Percentiles rank a stretch among this genome's conserved stretches.
Conservation (phyloP, 345 rosid genomes). For the Triadica sebifera region DNA sequence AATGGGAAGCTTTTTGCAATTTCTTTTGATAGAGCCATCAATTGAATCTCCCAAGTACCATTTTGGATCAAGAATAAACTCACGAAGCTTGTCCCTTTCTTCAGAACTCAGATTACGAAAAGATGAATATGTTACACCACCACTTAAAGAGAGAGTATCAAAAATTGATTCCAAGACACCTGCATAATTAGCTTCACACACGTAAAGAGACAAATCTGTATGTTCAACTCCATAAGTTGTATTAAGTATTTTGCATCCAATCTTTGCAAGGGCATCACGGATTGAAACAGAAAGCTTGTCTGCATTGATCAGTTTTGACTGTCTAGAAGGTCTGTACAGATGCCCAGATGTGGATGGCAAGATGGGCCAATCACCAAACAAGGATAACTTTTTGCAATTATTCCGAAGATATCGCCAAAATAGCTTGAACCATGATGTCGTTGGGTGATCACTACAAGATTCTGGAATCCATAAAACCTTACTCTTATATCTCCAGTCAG, state of each 20-base stretch:
- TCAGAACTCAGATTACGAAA: slow-evolving; percentile 48
- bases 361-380: slow-evolving; percentile 90
- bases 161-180: slow-evolving; percentile 74
- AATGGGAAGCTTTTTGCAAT: slow-evolving; percentile 69
- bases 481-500: slow-evolving; percentile 70
- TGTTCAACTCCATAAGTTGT: slow-evolving; percentile 56
- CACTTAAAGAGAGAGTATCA: slow-evolving; percentile 51
- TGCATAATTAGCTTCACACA: slow-evolving; percentile 52
- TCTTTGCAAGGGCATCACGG: slow-evolving; percentile 57
- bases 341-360: slow-evolving; percentile 80
- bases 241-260: slow-evolving; percentile 83
- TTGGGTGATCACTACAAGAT: slow-evolving; percentile 55
- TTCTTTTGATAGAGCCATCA: slow-evolving; percentile 49
- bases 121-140: slow-evolving; percentile 32
- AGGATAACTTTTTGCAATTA: slow-evolving; percentile 56
- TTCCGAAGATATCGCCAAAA: slow-evolving; percentile 77
- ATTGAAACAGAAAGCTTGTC: slow-evolving; percentile 61
- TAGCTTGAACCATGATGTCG: slow-evolving; percentile 74
- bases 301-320: slow-evolving; percentile 66
- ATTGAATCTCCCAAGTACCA: slow-evolving; percentile 64
- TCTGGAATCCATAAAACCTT: slow-evolving; percentile 73
- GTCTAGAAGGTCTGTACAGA: slow-evolving; percentile 64
- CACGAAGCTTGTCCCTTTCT: slow-evolving; percentile 78
- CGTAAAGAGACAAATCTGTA: slow-evolving; percentile 66
- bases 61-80: slow-evolving; percentile 71